These are phyloP conservation scores for Chrysosphaeria jannelii DNA, from an alignment of 2,329 filamentous ascomycete species.

Conservation along the genomic window DNA sequence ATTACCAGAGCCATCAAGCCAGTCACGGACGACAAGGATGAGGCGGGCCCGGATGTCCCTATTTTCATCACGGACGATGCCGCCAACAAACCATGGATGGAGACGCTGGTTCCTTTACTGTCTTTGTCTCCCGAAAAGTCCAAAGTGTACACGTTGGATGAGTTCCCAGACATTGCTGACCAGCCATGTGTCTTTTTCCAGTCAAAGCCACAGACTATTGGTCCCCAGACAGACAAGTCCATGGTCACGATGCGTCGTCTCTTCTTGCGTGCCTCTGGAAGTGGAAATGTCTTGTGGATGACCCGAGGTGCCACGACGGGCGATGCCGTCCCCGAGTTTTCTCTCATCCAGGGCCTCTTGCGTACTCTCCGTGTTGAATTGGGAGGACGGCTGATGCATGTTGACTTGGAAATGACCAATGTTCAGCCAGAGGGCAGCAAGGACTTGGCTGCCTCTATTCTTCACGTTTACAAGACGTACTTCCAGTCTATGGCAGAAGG, in stretches of 20 bases:
- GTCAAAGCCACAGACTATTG: slow-evolving; percentile 2
- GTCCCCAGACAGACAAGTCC: slow-evolving; percentile 5
- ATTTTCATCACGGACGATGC: slow-evolving; percentile 3
- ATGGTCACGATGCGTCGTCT: slow-evolving; percentile 7
- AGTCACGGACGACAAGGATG: background rate
- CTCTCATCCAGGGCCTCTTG: slow-evolving; percentile 8
- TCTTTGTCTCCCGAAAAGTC: background rate
- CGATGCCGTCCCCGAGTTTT: slow-evolving; percentile 6
- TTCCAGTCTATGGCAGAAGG: slow-evolving; percentile 1
- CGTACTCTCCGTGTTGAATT: slow-evolving; percentile 8
- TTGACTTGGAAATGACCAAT: slow-evolving; percentile 7
- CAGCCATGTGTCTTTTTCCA: slow-evolving; percentile 3
- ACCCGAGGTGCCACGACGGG: slow-evolving; percentile 7
- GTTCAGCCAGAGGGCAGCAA: slow-evolving; percentile 4
- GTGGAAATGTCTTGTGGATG: slow-evolving; percentile 8
- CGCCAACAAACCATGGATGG: slow-evolving; percentile 3
- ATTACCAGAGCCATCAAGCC: slow-evolving; percentile 3
- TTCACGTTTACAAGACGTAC: slow-evolving; percentile 1
- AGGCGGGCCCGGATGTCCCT: background rate
- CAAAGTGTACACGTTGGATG: slow-evolving; percentile 1
- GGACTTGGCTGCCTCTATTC: background rate
- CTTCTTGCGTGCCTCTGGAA: slow-evolving; percentile 5
- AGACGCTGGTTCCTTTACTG: slow-evolving; percentile 1
- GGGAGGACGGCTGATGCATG: slow-evolving; percentile 3
- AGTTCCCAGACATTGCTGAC: slow-evolving; percentile 1